A percentile compares a stretch with the other conserved stretches of the same genome.
These are phyloP conservation scores for Phytophthora pseudosyringae DNA, from an alignment of 352 stramenopile genomes.

Conservation along the genomic window DNA sequence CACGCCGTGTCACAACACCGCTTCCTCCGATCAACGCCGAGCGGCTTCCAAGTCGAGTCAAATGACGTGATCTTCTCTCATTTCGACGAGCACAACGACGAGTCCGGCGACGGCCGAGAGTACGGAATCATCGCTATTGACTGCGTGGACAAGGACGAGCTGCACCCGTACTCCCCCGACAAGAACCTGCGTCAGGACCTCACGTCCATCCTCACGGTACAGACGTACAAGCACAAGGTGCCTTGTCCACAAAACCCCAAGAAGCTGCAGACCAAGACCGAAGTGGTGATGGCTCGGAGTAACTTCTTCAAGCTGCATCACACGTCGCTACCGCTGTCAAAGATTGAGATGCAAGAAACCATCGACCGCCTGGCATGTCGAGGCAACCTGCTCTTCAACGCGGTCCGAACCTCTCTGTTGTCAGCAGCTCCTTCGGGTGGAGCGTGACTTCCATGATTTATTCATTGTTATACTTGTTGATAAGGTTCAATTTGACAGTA, in stretches of 20 bases:
- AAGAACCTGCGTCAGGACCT: conserved; percentile 44
- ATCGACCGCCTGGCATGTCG: conserved; percentile 34
- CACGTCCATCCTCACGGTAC: conserved; percentile 34
- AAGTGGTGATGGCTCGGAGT: conserved; percentile 44
- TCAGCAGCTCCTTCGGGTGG: not conserved
- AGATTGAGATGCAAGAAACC: conserved; percentile 34
- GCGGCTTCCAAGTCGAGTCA: conserved; percentile 38
- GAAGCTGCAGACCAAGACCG: conserved; percentile 23
- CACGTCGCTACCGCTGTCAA: conserved; percentile 32
- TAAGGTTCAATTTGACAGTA: no score
- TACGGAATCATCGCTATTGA: conserved; percentile 39
- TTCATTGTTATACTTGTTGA: not conserved
- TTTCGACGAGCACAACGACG: conserved; percentile 34
- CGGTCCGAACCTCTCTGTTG: conserved; percentile 22
- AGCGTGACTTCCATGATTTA: not conserved
- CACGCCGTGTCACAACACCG: conserved; percentile 31
- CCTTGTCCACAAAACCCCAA: conserved; percentile 13
- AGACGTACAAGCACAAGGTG: conserved; percentile 26
- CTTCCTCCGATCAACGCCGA: conserved; percentile 34
- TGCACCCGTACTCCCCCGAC: conserved; percentile 36
- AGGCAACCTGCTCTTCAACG: conserved; percentile 34
- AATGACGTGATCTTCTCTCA: conserved; percentile 38
- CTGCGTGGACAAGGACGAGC: conserved; percentile 43
- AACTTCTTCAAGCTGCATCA: conserved; percentile 47
- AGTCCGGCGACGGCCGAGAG: conserved; percentile 27